Base-by-base conservation (phyloP, 768 basidiomycete species). In the Clitopilus hobsonii region DNA sequence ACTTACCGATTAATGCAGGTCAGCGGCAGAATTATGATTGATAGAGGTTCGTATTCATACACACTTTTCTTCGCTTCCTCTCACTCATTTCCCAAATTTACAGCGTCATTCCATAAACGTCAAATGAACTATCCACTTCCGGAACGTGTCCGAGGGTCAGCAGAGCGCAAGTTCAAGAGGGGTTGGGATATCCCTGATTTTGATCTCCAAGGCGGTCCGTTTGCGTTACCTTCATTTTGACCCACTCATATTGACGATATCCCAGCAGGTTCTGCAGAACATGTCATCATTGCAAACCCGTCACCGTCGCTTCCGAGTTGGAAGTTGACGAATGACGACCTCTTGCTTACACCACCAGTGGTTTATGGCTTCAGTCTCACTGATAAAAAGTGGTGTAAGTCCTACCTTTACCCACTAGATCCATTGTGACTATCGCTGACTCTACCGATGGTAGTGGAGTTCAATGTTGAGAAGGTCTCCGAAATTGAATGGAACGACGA, bases 331-430 rank as follows among this genome's bases (percentile, higher is more conserved):
- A 79, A 82, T 3, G 79, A 82, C 20, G 78, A 83, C 30, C 68
- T 86, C 16, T 68, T 85, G 25, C 66, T 88, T 3, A 72, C 84
- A 0, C 73, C 84, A 0, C 77, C 82, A 0, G 71, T 81, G 30
- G 77, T 86, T 2, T 82, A 81, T 57, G 85, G 84, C 0, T 88
- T 87, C 65, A 84, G 83, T 66, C 66, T 87, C 47, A 58, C 67
- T 5, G 82, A 82, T 56, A 85, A 86, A 65, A 59, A 74, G 6
- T 85, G 83, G 83, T 65, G 83, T 84, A 61, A 60, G 81, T 74
- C 14, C 20, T 7, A 7, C 14, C 5, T 18, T n/a, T 6, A 7
- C 28, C 24, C 29, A 20, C n/a, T 29, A 20, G 32, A 5, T 30
- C 26, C 10, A 13, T 18, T 24, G n/a, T 80, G 80, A 13, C 68